Evolutionary conservation across 2,329 filamentous ascomycete genomes (phyloP), one percentile per base, ranked within the genome.

Genomic region (Ambrosiella cleistominuta): DNA sequence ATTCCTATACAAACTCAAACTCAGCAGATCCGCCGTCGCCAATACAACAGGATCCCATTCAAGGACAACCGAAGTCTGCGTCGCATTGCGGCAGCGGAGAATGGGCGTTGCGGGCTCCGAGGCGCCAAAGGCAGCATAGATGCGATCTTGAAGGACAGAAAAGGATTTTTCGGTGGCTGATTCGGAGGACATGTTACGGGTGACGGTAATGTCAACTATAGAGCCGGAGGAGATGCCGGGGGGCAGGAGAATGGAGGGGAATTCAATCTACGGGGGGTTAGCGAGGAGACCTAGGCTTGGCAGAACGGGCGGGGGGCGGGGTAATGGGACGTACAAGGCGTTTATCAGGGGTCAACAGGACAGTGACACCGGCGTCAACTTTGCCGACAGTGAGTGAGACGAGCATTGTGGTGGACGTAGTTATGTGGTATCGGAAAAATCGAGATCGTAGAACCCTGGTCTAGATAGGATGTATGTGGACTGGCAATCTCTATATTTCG

Each of bases 371-470:
- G 66, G 93, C 93, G 72, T 98, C 93, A 72, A 98, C 93, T 76
- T 98, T 98, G 76, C 93, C 93, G 72, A 98, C 93, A 55, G 91
- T 97, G 69, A 98, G 79, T 64, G 93, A 97, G 72, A 98, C 88
- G 68, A 97, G 79, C 93, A 98, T 97, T 55, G 13, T 49, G 27
- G 36, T 5, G 27, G 40, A 12, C 6, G 19, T 47, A 4, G 19
- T 51, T 11, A 11, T 11, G 17, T 11, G 13, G 19, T 51, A 51
- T 51, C 19, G 19, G 27, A 36, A 35, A 42, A 42, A 12, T 17
- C 4, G 44, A 8, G n/a, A 17, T 17, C 7, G 44, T 5, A 47
- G 44, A 17, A 47, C n/a, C 44, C 44, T 47, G 44, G 44, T 47
- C 44, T 47, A 15, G 44, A 17, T 47, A 27, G 27, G 27, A 27